Base-by-base conservation (phyloP, 768 basidiomycete species). In the Lanmaoa pseudosensibilis region DNA sequence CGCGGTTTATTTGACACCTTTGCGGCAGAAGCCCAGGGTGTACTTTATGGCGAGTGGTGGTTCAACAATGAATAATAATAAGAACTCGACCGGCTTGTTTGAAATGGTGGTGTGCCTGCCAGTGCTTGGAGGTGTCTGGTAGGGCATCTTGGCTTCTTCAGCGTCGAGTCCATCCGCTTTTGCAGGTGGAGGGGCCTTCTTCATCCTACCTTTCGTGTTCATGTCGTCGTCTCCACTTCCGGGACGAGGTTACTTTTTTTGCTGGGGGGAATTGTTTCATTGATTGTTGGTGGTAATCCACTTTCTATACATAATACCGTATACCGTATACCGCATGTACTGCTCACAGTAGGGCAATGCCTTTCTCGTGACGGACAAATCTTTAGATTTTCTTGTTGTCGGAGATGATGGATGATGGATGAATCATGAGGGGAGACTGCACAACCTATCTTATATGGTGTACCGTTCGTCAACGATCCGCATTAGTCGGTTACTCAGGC, bases 1-100 rank as follows among this genome's bases (percentile, higher is more conserved):
- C 69, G 73, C n/a, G 83, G 84, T 41, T 76, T 92, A 46, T 92
- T 92, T 74, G 52, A 68, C 21, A 72, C 64, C 71, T 88, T 91
- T 67, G 84, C 79, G 6, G 18, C 67, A 11, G 66, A 76, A 47
- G 60, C 63, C 43, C 63, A 50, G 7, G 90, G 89, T 41, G 79
- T 87, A 13, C 73, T 91, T 54, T 73, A 76, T 55, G 86, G 83
- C 46, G 61, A 69, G 6, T 92, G 90, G 90, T 75, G 63, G 53
- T 86, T 79, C 72, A 69, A 71, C 53, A 77, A 76, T 50, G 78
- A 69, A 33, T 36, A n/a, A 33, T 36, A n/a, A 30, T 2, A n/a
- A 23, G 1, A 27, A 27, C 43, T 25, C 19, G 34, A 8, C 43
- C 5, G 3, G 19, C 11, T 23, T 27, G 18, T 36, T 19, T 18